Evolutionary conservation across 352 stramenopile species (phyloP), one percentile per base, ranked within the genome.

Genomic region (Vaucheria bursata): DNA sequence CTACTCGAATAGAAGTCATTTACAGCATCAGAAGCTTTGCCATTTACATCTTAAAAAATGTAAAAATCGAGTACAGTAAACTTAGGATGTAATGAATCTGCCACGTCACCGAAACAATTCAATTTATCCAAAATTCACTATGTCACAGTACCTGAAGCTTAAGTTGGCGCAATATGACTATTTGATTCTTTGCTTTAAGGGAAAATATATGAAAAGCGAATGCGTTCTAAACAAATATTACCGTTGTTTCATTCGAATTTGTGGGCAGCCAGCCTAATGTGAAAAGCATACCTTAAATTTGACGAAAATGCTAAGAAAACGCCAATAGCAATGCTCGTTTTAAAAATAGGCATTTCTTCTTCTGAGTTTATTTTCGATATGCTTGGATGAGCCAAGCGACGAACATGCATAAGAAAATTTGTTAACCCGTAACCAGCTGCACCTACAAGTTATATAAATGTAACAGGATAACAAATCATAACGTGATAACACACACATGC

Each of bases 221-320:
- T n/a, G n/a, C n/a, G n/a, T n/a, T n/a, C n/a, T n/a, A n/a, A n/a
- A n/a, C n/a, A n/a, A n/a, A n/a, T n/a, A n/a, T n/a, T n/a, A n/a
- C n/a, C n/a, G n/a, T n/a, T n/a, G n/a, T n/a, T n/a, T n/a, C n/a
- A n/a, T n/a, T n/a, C n/a, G n/a, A n/a, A n/a, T n/a, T n/a, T n/a
- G n/a, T n/a, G n/a, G n/a, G n/a, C n/a, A n/a, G n/a, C n/a, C n/a
- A n/a, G n/a, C n/a, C n/a, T n/a, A n/a, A n/a, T n/a, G n/a, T n/a
- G n/a, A n/a, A n/a, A n/a, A n/a, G 74, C 67, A 64, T 78, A 81
- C 45, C 75, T 69, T 0, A 81, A 39, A 36, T 81, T 81, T 1
- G 68, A 77, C 6, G 70, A 81, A n/a, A 81, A 39, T 12, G 75
- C 75, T 59, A 81, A 59, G 68, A 81, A 81, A 3, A 37, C 33